Conservation (phyloP, 2,329 filamentous ascomycete genomes). For the Paraconiothyrium brasiliense region DNA sequence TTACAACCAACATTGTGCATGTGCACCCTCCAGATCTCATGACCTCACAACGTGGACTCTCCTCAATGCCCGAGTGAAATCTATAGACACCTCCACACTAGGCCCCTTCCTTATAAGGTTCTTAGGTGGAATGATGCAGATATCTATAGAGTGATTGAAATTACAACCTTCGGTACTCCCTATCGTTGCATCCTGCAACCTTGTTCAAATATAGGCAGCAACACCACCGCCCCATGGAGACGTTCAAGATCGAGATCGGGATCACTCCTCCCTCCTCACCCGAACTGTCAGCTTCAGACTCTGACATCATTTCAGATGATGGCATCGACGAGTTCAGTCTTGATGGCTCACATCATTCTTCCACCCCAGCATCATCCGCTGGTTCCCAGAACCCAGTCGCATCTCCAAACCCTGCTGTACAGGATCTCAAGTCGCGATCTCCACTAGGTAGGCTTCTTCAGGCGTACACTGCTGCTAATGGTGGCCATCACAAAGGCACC, state of each 20-base stretch:
- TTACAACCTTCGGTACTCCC: neutral
- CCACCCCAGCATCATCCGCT: neutral
- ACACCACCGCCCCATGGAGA: neutral
- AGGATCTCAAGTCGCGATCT: neutral
- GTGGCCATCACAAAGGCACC: neutral
- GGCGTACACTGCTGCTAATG: neutral
- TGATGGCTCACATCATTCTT: neutral
- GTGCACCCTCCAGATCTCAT: neutral
- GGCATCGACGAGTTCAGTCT: neutral
- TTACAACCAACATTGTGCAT: neutral
- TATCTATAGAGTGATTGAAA: neutral
- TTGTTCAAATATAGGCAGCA: neutral
- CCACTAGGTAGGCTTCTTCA: neutral
- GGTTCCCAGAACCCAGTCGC: neutral
- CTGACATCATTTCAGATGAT: neutral
- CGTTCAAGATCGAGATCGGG: slow-evolving; percentile 8
- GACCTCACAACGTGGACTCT: neutral
- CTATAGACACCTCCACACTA: neutral
- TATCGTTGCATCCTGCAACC: no score
- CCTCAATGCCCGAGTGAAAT: neutral
- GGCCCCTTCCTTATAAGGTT: neutral
- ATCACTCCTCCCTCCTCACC: slow-evolving; percentile 5
- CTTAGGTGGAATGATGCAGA: no score
- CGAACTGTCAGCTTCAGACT: slow-evolving; percentile 8
- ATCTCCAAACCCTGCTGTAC: neutral